Evolutionary conservation across 2,329 filamentous ascomycete genomes (phyloP).

Genomic region (Monosporascus ibericus): DNA sequence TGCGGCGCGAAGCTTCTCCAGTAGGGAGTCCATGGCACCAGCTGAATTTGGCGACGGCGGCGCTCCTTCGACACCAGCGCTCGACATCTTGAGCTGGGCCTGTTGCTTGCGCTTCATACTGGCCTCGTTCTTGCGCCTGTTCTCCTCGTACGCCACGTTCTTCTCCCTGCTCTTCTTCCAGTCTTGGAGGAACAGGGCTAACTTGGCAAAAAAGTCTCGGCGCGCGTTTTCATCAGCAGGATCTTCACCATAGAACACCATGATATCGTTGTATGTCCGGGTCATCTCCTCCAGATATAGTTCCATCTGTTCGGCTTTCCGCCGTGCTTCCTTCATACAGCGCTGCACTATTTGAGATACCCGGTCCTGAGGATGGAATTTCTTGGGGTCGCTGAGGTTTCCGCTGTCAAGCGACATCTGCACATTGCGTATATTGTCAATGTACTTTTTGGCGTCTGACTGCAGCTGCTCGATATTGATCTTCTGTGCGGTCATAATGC

Average conservation of each 20-base stretch:
- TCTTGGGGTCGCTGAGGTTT: conserved; percentile 92
- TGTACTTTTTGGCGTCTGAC: conserved; percentile 82
- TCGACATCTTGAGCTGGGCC: conserved; percentile 57
- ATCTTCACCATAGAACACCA: conserved; percentile 95
- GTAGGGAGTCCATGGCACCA: conserved; percentile 90
- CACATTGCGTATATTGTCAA: conserved; percentile 90
- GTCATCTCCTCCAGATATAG: conserved; percentile 91
- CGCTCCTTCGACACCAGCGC: conserved; percentile 31
- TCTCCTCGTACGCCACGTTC: conserved; percentile 79
- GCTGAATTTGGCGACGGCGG: conserved; percentile 66
- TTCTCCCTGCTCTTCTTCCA: conserved; percentile 97
- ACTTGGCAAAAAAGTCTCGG: conserved; percentile 90
- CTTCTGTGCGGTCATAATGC: conserved; percentile 76
- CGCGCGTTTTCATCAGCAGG: conserved; percentile 85
- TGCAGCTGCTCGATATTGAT: conserved; percentile 92
- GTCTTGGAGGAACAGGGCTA: conserved; percentile 82
- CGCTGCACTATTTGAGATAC: conserved; percentile 87
- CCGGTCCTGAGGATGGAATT: conserved; percentile 95
- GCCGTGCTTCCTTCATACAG: conserved; percentile 90
- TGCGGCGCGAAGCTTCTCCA: conserved; percentile 91
- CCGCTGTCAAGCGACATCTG: conserved; percentile 88
- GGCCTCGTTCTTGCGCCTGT: conserved; percentile 76
- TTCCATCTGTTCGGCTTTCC: conserved; percentile 94
- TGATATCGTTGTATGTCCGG: conserved; percentile 87
- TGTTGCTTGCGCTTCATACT: conserved; percentile 83